Conservation (phyloP, 176 grass and related monocot genomes). For the Pharus latifolius region DNA sequence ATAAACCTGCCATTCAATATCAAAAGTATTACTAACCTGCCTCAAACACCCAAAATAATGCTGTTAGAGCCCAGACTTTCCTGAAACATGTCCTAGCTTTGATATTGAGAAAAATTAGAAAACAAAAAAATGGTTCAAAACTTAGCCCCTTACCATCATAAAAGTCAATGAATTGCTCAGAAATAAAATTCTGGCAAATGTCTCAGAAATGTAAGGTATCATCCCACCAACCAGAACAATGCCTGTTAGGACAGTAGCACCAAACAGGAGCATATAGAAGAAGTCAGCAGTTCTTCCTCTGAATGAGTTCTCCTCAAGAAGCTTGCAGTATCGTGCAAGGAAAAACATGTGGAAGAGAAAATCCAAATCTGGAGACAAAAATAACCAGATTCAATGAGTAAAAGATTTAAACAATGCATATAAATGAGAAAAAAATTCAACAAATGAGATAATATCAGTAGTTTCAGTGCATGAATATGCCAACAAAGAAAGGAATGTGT, state of each 20-base stretch:
- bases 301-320: slow-evolving; percentile 98
- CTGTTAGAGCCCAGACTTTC: not conserved
- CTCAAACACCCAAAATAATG: not conserved
- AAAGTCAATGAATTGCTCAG: slow-evolving; percentile 99
- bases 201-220: slow-evolving; percentile 92
- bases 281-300: slow-evolving; percentile 98
- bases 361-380: slow-evolving; percentile 73
- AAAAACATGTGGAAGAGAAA: slow-evolving; percentile 99
- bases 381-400: not conserved
- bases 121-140: not conserved
- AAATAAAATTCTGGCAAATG: slow-evolving; percentile 89
- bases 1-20: slow-evolving; percentile 58
- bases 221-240: slow-evolving; percentile 92
- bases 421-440: not conserved
- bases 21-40: slow-evolving; percentile 2
- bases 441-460: not conserved
- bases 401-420: not conserved
- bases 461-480: not conserved
- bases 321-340: slow-evolving; percentile 93
- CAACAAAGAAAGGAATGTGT: not conserved
- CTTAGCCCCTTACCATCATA: slow-evolving; percentile 72
- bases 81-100: not conserved
- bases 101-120: not conserved
- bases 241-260: slow-evolving; percentile 77
- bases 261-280: slow-evolving; percentile 97